Conservation (phyloP, 225 moss, liverwort and hornwort species). For the Asterella californica region DNA sequence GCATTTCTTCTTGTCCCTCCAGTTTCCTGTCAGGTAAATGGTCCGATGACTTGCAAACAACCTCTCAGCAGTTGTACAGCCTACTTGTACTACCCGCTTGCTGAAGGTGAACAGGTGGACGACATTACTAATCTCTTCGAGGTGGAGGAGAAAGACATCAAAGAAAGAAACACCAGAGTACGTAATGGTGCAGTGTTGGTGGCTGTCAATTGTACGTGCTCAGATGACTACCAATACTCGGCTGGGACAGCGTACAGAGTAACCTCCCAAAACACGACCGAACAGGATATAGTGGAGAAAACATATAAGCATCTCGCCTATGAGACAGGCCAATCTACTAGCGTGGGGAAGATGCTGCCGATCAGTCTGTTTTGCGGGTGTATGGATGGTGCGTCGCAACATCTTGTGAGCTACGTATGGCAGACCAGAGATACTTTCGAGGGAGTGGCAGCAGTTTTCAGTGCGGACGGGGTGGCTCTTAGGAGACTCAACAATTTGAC, state of each 20-base stretch:
- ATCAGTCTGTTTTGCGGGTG: conserved; percentile 31
- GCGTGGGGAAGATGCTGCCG: conserved; percentile 18
- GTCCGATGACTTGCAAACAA: conserved; percentile 27
- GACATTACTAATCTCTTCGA: conserved; percentile 20
- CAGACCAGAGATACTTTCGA: conserved; percentile 17
- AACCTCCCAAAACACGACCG: conserved; percentile 9
- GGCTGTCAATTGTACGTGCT: conserved; percentile 24
- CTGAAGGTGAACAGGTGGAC: conserved; percentile 6
- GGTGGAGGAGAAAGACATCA: conserved; percentile 15
- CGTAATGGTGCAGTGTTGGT: conserved; percentile 12
- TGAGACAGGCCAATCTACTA: not conserved
- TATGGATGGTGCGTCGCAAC: not conserved
- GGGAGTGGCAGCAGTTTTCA: conserved; percentile 18
- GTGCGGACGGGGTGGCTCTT: not conserved
- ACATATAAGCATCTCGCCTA: conserved; percentile 8
- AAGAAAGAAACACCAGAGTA: not conserved
- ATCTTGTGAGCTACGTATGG: conserved; percentile 21
- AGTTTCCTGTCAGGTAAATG: conserved; percentile 19
- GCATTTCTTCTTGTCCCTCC: not conserved
- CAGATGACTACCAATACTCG: conserved; percentile 6
- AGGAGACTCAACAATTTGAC: conserved; percentile 19
- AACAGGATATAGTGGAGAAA: conserved; percentile 12
- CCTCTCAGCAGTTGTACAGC: conserved; percentile 21
- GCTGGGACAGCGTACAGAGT: conserved; percentile 22
- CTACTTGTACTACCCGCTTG: conserved; percentile 23